Evolutionary conservation across 345 rosid genomes (phyloP), one percentile per base, ranked within the genome.

Genomic region (Syzygium jambos): DNA sequence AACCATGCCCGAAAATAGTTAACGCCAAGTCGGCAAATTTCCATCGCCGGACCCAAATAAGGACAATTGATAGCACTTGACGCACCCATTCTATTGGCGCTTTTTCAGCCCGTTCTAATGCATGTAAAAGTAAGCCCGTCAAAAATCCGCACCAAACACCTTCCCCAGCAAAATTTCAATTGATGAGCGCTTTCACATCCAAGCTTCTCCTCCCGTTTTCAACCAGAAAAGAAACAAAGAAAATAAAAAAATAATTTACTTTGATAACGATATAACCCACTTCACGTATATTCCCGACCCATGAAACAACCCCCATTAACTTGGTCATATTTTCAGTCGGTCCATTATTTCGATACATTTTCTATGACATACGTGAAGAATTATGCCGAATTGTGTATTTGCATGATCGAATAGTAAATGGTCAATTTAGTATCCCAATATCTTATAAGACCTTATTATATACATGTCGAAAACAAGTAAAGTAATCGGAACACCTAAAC

Each of bases 81-180:
- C 43, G 43, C 43, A 5, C 5, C 43, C 43, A 41, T 61, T 61
- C 4, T 7, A n/a, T n/a, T 3, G 54, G 54, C 6, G 6, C 17
- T 52, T 52, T 3, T 52, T 52, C 5, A 13, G 29, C 73, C 5
- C 2, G 1, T 3, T 61, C 38, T 61, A n/a, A 3, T 14, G 73
- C 19, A n/a, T 1, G 1, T 61, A n/a, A 6, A 59, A 8, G 9
- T n/a, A 61, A 2, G 14, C 5, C 1, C 0, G 2, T 61, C 2
- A n/a, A n/a, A 61, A 4, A 61, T n/a, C 6, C 0, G 3, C 41
- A 65, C 41, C 41, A 65, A 29, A 29, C 78, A 29, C 78, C 78
- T 65, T 3, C 41, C 78, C 78, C 46, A 7, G 38, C 19, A 63
- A 63, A 63, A 29, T 8, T 21, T 63, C 38, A 29, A 63, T 29